Percentiles rank a stretch among this genome's conserved stretches.
Evolutionary conservation across 2,329 filamentous ascomycete species (phyloP).

Genomic region (Acrocalymma vagum): DNA sequence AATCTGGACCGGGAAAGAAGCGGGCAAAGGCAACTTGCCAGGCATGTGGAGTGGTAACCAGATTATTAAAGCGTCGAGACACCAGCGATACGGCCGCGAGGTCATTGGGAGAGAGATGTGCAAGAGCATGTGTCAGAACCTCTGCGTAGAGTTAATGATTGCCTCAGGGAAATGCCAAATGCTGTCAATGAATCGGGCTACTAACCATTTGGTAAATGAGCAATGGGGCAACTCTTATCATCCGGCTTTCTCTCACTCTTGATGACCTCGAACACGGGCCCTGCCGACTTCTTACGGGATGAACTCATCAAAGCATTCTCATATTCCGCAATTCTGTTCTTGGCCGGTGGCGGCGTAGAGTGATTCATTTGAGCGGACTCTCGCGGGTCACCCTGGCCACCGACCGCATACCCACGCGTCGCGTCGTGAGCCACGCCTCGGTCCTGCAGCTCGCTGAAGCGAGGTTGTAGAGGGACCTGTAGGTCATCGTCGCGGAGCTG

Average conservation of each 20-base stretch:
- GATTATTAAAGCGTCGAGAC: constrained; percentile 83
- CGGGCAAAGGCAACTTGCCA: constrained; percentile 94
- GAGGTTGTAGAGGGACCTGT: constrained; percentile 53
- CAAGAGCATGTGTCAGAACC: constrained; percentile 89
- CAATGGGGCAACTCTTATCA: constrained; percentile 59
- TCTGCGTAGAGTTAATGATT: constrained; percentile 63
- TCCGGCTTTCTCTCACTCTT: constrained; percentile 55
- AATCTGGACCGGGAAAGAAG: constrained; percentile 82
- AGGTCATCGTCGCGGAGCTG: constrained; percentile 54
- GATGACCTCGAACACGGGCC: constrained; percentile 62
- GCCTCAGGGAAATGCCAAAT: constrained; percentile 9
- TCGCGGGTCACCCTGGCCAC: constrained; percentile 16
- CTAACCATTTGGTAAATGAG: constrained; percentile 83
- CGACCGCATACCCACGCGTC: constrained; percentile 27
- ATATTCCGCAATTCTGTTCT: constrained; percentile 64
- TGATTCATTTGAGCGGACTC: constrained; percentile 39
- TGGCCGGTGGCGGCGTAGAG: constrained; percentile 50
- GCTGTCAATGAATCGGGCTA: constrained; percentile 5
- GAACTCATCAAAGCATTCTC: constrained; percentile 56
- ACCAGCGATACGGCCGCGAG: constrained; percentile 84
- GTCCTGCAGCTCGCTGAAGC: constrained; percentile 42
- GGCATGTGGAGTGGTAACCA: constrained; percentile 90
- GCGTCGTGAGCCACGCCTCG: constrained; percentile 25
- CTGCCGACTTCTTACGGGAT: constrained; percentile 49
- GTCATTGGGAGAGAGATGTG: constrained; percentile 86